A percentile compares a stretch with the other conserved stretches of the same genome.
Conservation (phyloP, 305 asterid species). For the Solanum hybrid region DNA sequence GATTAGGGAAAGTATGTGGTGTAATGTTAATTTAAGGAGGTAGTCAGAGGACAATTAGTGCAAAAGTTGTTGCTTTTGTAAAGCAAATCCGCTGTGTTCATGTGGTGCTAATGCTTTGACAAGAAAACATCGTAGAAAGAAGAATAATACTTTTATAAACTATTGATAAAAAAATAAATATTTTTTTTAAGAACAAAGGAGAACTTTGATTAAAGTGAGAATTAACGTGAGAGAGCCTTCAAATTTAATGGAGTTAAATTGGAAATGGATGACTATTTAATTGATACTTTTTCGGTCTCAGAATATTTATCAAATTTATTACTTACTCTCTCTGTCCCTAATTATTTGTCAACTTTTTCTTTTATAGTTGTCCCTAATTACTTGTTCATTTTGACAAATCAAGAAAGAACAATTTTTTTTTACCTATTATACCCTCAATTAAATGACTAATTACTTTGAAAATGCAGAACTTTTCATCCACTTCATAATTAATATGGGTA, state of each 20-base stretch:
- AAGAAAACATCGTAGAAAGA: neutral
- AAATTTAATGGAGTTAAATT: neutral
- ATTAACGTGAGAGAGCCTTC: neutral
- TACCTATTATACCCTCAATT: too few relatives aligned
- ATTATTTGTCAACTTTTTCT: too few relatives aligned
- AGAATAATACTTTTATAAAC: neutral
- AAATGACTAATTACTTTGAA: too few relatives aligned
- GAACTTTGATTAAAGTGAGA: neutral
- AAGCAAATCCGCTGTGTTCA: neutral
- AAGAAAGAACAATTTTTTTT: too few relatives aligned
- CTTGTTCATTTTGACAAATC: too few relatives aligned
- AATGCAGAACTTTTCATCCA: too few relatives aligned
- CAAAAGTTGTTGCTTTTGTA: neutral
- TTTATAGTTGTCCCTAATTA: too few relatives aligned
- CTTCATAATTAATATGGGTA: too few relatives aligned
- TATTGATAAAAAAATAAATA: neutral
- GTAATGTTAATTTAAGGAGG: neutral
- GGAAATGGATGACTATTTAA: neutral
- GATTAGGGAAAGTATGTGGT: neutral
- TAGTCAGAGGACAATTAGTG: neutral
- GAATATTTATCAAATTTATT: too few relatives aligned
- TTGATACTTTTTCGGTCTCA: neutral
- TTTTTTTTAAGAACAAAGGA: neutral
- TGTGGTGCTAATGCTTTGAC: neutral
- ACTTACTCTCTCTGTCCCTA: too few relatives aligned